phyloP scores from a whole-genome alignment of 345 rosid species.

The Lepidium didymum region DNA sequence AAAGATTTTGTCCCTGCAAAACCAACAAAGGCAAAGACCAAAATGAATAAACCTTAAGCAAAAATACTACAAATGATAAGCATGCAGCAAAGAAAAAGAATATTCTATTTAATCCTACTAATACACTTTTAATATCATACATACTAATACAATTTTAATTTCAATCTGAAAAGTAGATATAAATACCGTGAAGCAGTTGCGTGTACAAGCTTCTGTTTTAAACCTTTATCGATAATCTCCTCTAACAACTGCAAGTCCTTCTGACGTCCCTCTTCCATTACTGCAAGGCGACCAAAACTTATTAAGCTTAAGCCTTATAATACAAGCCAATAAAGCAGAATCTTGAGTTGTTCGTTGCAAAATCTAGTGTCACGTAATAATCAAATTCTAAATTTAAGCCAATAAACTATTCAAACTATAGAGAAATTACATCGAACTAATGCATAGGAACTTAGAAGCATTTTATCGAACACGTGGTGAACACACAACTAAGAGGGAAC shows the following conservation, averaged over 20 bases:
- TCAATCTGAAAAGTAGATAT: neutral
- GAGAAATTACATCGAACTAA: neutral
- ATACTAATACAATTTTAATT: neutral
- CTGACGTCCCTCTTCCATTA: slow-evolving; percentile 42
- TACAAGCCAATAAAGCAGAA: too few species aligned
- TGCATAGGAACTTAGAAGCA: neutral
- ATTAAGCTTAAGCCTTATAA: neutral
- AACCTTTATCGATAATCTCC: slow-evolving; percentile 68
- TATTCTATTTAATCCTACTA: neutral
- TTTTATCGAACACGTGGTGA: slow-evolving; percentile 11
- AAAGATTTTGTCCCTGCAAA: slow-evolving; percentile 84
- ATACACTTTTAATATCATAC: neutral
- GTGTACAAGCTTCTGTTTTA: slow-evolving; percentile 76
- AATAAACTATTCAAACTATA: neutral
- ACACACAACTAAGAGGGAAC: neutral
- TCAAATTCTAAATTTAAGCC: neutral
- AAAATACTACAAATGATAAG: neutral
- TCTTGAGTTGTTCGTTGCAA: neutral
- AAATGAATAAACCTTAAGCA: neutral
- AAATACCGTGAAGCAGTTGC: slow-evolving; percentile 54
- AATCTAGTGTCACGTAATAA: neutral
- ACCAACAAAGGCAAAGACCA: slow-evolving; percentile 10
- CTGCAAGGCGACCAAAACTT: slow-evolving; percentile 3
- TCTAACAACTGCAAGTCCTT: slow-evolving; percentile 65
- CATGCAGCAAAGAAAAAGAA: neutral